Percentiles rank a stretch among this genome's conserved stretches.
phyloP scores from a whole-genome alignment of 139 green algal species.

The Marvania coccoides region DNA sequence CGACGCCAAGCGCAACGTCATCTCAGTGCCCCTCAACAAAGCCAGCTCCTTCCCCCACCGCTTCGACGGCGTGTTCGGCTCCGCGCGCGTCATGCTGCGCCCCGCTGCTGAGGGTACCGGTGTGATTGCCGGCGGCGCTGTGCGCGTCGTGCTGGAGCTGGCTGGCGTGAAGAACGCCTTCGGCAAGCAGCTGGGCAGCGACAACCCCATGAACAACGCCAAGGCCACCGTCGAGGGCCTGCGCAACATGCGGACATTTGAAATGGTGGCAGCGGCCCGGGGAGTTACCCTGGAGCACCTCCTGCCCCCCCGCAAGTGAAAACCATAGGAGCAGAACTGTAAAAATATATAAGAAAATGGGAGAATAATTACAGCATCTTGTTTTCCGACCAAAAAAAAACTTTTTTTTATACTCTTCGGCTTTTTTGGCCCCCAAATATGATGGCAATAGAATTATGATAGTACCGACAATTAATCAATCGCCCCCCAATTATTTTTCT shows the following conservation, averaged over 20 bases:
- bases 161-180: conserved; percentile 87
- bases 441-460: too few relatives aligned
- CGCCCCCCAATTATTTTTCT: too few relatives aligned
- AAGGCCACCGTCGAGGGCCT: conserved; percentile 71
- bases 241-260: conserved; percentile 54
- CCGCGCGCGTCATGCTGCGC: conserved; percentile 73
- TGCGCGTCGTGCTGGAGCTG: conserved; percentile 87
- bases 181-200: conserved; percentile 86
- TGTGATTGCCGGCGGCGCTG: conserved; percentile 66
- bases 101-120: conserved; percentile 88
- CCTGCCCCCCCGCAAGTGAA: conserved; percentile 17
- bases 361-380: too few relatives aligned
- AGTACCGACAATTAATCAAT: too few relatives aligned
- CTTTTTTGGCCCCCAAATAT: too few relatives aligned
- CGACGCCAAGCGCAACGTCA: conserved; percentile 63
- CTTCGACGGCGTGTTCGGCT: conserved; percentile 69
- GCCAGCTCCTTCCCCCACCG: conserved; percentile 73
- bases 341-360: too few relatives aligned
- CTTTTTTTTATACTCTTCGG: too few relatives aligned
- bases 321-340: too few relatives aligned
- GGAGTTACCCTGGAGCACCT: conserved; percentile 62
- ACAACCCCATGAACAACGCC: conserved; percentile 90
- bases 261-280: conserved; percentile 55
- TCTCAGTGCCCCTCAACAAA: conserved; percentile 55
- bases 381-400: too few relatives aligned